Base-by-base conservation (phyloP, 805 yeast genomes). In the Yarrowia sp. region DNA sequence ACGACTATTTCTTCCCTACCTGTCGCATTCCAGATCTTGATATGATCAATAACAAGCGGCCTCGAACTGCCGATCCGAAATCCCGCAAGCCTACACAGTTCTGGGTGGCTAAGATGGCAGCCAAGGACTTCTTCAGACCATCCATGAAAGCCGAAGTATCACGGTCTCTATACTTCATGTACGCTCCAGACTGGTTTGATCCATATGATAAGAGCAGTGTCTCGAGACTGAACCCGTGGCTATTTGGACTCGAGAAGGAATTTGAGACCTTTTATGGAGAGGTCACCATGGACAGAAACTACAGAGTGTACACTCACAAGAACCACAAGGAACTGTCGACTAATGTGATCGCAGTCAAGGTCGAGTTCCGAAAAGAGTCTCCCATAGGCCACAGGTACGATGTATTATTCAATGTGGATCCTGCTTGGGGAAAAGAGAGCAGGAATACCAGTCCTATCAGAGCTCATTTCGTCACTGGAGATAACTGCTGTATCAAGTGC, bases 401-500 rank as follows among this genome's bases (percentile, higher is more conserved):
- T 7, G 5, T 56, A 15, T 40, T 56, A 0, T 56, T 56, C 38
- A 41, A 56, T 8, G 48, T 42, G 40, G 63, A 56, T 41, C 63
- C 63, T 0, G 63, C 63, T 10, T 56, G 63, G 63, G 63, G 63
- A 7, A 38, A 55, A 8, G 46, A 40, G 2, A 56, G 48, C 26
- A 9, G 63, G 26, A 41, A 41, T 38, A 40, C 38, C 10, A 41
- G 19, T 41, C 63, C 48, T 9, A 41, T 56, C 14, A 19, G 63
- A 16, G 63, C 63, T 3, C 63, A 56, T 3, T 56, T 56, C 41
- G 63, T 56, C 26, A 56, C 63, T 3, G 63, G 63, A 41, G 63
- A 56, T 11, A 56, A 56, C 10, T 56, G 63, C 48, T 56, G 63
- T 26, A 56, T 56, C 38, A 56, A 56, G 15, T 56, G 63, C 63